Conservation (phyloP, 2,329 filamentous ascomycete species). For the Fusarium poae region DNA sequence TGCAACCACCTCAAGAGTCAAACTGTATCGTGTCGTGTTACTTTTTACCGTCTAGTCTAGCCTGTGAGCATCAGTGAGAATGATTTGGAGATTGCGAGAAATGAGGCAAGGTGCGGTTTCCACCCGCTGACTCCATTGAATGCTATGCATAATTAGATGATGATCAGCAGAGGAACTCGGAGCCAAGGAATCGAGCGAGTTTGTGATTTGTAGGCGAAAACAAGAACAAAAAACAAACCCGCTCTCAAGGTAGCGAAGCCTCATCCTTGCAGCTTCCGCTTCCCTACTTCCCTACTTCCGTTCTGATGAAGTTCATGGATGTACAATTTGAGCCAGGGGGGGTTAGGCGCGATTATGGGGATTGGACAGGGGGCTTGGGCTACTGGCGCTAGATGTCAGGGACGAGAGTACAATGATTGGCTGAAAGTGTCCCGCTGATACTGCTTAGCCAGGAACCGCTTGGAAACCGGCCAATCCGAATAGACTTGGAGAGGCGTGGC, state of each 20-base stretch:
- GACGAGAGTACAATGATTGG: constrained; percentile 45
- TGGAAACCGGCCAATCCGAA: constrained; percentile 31
- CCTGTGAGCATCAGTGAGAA: background rate
- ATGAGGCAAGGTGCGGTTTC: constrained; percentile 25
- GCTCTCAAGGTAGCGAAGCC: constrained; percentile 11
- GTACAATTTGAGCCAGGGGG: constrained; percentile 21
- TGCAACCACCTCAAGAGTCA: constrained; percentile 23
- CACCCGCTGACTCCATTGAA: constrained; percentile 19
- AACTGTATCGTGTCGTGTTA: background rate
- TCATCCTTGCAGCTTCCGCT: constrained; percentile 10
- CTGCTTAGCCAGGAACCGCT: constrained; percentile 49
- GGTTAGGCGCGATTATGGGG: constrained; percentile 14
- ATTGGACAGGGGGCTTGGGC: constrained; percentile 27
- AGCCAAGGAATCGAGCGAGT: constrained; percentile 29
- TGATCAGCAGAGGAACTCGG: constrained; percentile 44
- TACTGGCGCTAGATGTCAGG: constrained; percentile 44
- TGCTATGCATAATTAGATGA: constrained; percentile 40
- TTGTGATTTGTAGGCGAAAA: constrained; percentile 21
- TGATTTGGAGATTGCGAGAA: constrained; percentile 4
- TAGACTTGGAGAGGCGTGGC: constrained; percentile 21
- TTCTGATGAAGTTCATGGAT: constrained; percentile 23
- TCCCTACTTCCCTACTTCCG: background rate
- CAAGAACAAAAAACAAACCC: background rate
- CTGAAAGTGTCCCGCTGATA: constrained; percentile 9
- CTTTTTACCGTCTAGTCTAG: background rate